Evolutionary conservation across 192 early-diverging fungal genomes (phyloP), one percentile per base, ranked within the genome.

Genomic region (Podila epicladia): DNA sequence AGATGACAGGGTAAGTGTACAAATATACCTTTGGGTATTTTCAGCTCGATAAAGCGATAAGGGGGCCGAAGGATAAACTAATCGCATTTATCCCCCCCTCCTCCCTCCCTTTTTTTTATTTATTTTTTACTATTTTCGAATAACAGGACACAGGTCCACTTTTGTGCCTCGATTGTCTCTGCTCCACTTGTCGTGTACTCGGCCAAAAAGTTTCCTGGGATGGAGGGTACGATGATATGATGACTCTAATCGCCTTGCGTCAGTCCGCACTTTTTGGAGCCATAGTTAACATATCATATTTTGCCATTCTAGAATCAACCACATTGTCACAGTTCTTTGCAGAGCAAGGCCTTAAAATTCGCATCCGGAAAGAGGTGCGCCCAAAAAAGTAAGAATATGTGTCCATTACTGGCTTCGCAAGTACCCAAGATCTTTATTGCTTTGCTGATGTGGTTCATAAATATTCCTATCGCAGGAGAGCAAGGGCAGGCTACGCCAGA

Each of bases 141-240:
- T 28, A 71, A 26, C 41, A 89, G 89, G 1, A 85, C 84, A 50
- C 92, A 95, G 72, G 94, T 98, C 28, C 95, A 92, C 74, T 95
- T 94, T 83, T 98, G 95, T 85, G 92, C 94, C 37, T 94, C 93
- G 19, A 93, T 96, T 58, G 89, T 89, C 31, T 96, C 97, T 1
- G 91, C 94, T n/a, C 83, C 90, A 33, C 96, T 97, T 73, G 90
- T 91, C 20, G 95, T 97, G 0, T 97, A 94, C 68, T 94, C 96
- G 51, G 95, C 97, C 26, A 98, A 98, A 87, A 95, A 94, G 74
- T 98, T 98, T 64, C 97, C 97, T 7, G 97, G 97, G 20, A 98
- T 97, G 96, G 95, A 96, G 75, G 86, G 89, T 87, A 82, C 11
- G 41, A 8, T 11, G 9, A 37, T 45, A 12, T 15, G 15, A 15